Conservation (phyloP, 805 yeast species). For the Schwanniomyces occidentalis region DNA sequence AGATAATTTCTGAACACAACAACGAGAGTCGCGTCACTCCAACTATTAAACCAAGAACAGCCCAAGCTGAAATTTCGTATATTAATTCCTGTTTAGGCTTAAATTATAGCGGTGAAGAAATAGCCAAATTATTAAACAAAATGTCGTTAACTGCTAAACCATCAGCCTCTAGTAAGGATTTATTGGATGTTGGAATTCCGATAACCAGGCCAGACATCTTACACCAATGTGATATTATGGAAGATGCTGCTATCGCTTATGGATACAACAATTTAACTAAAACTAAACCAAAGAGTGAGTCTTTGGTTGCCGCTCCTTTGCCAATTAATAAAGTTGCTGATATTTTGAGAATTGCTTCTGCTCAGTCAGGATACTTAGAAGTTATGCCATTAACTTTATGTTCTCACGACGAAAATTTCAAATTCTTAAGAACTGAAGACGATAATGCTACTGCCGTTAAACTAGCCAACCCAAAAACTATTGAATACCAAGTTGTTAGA, state of each 20-base stretch:
- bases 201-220: conserved; percentile 93
- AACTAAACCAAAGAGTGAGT: conserved; percentile 73
- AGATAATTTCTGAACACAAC: conserved; percentile 81
- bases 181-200: conserved; percentile 74
- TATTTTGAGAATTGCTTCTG: conserved; percentile 84
- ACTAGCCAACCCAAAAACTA: conserved; percentile 93
- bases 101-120: conserved; percentile 64
- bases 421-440: conserved; percentile 72
- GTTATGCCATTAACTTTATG: conserved; percentile 94
- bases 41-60: conserved; percentile 60
- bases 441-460: conserved; percentile 80
- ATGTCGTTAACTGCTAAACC: conserved; percentile 77
- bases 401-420: conserved; percentile 96
- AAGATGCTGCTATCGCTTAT: conserved; percentile 95
- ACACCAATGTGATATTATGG: conserved; percentile 98
- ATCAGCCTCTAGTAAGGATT: conserved; percentile 44
- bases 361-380: conserved; percentile 95
- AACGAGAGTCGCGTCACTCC: conserved; percentile 77
- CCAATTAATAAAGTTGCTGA: conserved; percentile 91
- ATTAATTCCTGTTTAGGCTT: conserved; percentile 94
- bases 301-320: conserved; percentile 82
- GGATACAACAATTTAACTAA: conserved; percentile 88
- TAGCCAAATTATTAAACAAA: conserved; percentile 65
- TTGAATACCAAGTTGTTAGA: conserved; percentile 97
- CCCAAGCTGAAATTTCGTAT: conserved; percentile 76